phyloP scores from a whole-genome alignment of 352 stramenopile species.

The Phytophthora pistaciae region DNA sequence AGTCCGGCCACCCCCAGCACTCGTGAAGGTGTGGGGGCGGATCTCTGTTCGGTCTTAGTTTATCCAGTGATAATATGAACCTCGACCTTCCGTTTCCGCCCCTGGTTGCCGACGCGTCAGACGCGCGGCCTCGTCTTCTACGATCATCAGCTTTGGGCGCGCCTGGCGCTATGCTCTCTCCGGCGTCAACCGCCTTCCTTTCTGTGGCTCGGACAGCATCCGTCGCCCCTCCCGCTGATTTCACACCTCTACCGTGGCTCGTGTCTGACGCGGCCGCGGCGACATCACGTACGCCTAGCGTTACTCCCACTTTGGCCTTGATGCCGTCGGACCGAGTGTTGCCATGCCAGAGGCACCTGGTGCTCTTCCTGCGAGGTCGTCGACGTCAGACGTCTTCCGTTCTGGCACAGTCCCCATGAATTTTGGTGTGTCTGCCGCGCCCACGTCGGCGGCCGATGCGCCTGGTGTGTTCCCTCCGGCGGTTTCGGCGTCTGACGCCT shows the following conservation, averaged over 20 bases:
- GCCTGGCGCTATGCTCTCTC: too few species aligned
- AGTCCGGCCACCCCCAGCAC: slow-evolving; percentile 1
- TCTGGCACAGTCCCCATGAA: neutral
- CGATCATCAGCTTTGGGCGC: neutral
- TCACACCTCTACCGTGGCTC: too few species aligned
- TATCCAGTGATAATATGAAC: neutral
- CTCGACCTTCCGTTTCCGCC: neutral
- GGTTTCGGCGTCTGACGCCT: neutral
- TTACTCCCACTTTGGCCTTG: neutral
- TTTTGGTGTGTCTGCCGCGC: neutral
- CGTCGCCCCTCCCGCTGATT: too few species aligned
- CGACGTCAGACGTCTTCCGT: neutral
- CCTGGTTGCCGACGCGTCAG: neutral
- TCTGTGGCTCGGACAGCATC: too few species aligned
- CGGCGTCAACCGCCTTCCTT: too few species aligned
- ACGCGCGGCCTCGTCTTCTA: neutral
- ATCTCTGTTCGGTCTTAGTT: neutral
- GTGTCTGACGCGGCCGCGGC: neutral
- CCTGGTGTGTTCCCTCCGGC: neutral
- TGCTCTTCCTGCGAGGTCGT: neutral
- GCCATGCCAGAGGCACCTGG: neutral
- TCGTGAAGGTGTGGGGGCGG: slow-evolving; percentile 3
- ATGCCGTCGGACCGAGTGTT: neutral
- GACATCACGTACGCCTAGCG: neutral
- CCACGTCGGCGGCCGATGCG: neutral